phyloP scores from a whole-genome alignment of 1,139 yeast genomes.

The Diutina sp. region DNA sequence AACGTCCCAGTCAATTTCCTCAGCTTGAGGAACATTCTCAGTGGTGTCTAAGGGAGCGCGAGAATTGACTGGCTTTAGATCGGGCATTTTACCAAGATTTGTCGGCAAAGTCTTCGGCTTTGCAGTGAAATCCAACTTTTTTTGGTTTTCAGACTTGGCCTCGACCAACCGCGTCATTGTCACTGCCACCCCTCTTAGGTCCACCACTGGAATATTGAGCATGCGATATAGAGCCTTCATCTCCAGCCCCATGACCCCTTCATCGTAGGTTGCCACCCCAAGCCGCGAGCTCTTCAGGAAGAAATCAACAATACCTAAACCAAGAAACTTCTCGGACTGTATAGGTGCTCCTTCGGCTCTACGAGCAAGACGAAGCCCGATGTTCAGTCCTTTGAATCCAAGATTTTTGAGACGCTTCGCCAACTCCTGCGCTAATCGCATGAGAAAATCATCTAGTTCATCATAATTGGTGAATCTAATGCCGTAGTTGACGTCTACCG shows the following conservation, averaged over 20 bases:
- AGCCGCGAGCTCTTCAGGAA: constrained; percentile 44
- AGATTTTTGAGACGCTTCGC: constrained; percentile 35
- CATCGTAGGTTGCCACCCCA: constrained; percentile 54
- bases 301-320: constrained; percentile 71
- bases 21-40: constrained; percentile 1
- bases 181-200: constrained; percentile 69
- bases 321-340: constrained; percentile 67
- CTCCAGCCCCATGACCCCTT: constrained; percentile 50
- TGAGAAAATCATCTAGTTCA: constrained; percentile 55
- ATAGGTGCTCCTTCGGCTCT: constrained; percentile 57
- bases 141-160: constrained; percentile 4
- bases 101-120: neutral
- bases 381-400: constrained; percentile 38
- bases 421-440: constrained; percentile 48
- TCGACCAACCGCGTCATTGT: constrained; percentile 45
- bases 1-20: constrained; percentile 39
- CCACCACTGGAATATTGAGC: constrained; percentile 48
- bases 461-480: constrained; percentile 50
- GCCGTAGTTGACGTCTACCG: constrained; percentile 89
- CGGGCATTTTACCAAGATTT: constrained; percentile 5
- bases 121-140: neutral
- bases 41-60: constrained; percentile 3
- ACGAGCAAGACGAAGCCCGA: constrained; percentile 54
- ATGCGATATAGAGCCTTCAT: constrained; percentile 43
- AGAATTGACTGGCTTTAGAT: constrained; percentile 7